phyloP scores from a whole-genome alignment of 345 rosid species.

The Gossypium turneri region DNA sequence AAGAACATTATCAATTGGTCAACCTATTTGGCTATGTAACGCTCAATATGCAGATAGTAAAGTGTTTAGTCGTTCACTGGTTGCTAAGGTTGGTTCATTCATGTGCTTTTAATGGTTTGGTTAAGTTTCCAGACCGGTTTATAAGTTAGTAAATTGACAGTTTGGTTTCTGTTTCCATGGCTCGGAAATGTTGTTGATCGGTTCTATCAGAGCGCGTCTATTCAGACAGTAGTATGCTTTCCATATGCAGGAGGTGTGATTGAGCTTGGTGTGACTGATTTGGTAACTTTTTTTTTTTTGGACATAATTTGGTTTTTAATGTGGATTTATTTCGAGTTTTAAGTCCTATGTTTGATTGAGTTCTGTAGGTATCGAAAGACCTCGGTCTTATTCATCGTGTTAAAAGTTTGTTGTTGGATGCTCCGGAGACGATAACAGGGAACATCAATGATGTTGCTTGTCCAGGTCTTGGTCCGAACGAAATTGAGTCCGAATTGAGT shows the following conservation, averaged over 20 bases:
- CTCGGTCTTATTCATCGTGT: slow-evolving; percentile 50
- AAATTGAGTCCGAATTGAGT: slow-evolving; percentile 30
- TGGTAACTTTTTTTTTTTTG: slow-evolving; percentile 36
- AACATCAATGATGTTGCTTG: slow-evolving; percentile 23
- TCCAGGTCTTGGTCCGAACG: slow-evolving; percentile 29
- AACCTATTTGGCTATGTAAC: slow-evolving; percentile 75
- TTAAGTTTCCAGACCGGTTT: not conserved
- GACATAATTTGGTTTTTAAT: not conserved
- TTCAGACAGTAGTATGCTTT: slow-evolving; percentile 86
- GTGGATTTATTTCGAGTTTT: not conserved
- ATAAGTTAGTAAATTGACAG: not conserved
- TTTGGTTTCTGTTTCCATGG: slow-evolving; percentile 14
- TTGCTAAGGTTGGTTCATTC: slow-evolving; percentile 65
- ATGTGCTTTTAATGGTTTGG: not conserved
- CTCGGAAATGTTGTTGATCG: slow-evolving; percentile 14
- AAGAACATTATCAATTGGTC: slow-evolving; percentile 50
- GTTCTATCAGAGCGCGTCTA: slow-evolving; percentile 70
- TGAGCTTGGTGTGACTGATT: slow-evolving; percentile 80
- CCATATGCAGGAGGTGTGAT: slow-evolving; percentile 71
- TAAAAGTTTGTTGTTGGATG: slow-evolving; percentile 54
- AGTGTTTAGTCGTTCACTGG: slow-evolving; percentile 81
- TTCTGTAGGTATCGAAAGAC: slow-evolving; percentile 70
- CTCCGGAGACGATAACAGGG: slow-evolving; percentile 25
- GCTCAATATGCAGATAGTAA: slow-evolving; percentile 81
- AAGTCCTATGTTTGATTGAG: slow-evolving; percentile 9